phyloP scores from a whole-genome alignment of 306 rosid species.

The Ziziphus jujuba region DNA sequence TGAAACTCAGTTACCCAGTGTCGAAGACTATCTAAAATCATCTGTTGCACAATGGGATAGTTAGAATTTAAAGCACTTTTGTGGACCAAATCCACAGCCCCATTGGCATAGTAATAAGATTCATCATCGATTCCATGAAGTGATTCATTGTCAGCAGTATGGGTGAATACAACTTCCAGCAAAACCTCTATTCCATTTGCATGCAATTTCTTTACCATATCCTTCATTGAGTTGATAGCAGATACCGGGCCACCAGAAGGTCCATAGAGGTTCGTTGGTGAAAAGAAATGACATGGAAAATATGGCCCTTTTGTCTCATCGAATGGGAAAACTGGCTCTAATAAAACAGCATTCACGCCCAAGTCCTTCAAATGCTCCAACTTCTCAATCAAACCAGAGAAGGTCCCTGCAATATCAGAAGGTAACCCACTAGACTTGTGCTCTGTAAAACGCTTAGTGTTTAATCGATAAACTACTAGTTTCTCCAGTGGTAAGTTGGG shows the following conservation, averaged over 20 bases:
- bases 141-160: slow-evolving; percentile 60
- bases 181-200: slow-evolving; percentile 83
- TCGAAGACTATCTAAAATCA: slow-evolving; percentile 77
- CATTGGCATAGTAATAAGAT: slow-evolving; percentile 52
- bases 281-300: slow-evolving; percentile 82
- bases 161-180: slow-evolving; percentile 86
- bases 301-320: slow-evolving; percentile 76
- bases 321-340: slow-evolving; percentile 79
- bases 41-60: slow-evolving; percentile 69
- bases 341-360: slow-evolving; percentile 73
- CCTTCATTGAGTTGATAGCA: slow-evolving; percentile 65
- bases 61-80: slow-evolving; percentile 66
- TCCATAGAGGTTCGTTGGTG: slow-evolving; percentile 57
- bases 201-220: slow-evolving; percentile 80
- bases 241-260: slow-evolving; percentile 63
- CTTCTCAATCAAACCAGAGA: slow-evolving; percentile 72
- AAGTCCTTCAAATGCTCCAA: slow-evolving; percentile 70
- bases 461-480: slow-evolving; percentile 68
- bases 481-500: slow-evolving; percentile 60
- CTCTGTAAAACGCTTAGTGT: slow-evolving; percentile 58
- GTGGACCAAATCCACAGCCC: slow-evolving; percentile 33
- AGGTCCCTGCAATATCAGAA: slow-evolving; percentile 68
- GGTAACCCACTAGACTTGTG: slow-evolving; percentile 67
- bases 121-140: slow-evolving; percentile 73
- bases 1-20: slow-evolving; percentile 91